phyloP scores from a whole-genome alignment of 2,329 filamentous ascomycete genomes.

The Talaromyces sp. region DNA sequence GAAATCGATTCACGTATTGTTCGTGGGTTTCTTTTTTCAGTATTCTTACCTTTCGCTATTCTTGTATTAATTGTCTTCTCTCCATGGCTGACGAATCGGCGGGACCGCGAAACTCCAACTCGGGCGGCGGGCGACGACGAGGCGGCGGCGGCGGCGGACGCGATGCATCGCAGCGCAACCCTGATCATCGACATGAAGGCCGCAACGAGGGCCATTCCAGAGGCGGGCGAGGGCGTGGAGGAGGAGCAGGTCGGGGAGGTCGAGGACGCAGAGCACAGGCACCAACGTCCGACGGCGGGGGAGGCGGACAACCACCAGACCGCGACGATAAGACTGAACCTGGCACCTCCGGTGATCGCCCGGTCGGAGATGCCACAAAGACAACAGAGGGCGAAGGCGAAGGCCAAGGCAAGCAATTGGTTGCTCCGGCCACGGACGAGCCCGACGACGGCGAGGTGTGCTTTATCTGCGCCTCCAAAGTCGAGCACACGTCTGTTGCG shows the following conservation, averaged over 20 bases:
- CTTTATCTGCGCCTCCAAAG: constrained; percentile 93
- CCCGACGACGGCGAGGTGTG: constrained; percentile 74
- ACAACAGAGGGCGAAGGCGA: constrained; percentile 24
- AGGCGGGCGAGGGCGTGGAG: constrained; percentile 28
- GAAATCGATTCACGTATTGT: background rate
- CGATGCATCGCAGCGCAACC: constrained; percentile 26
- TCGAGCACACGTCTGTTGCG: constrained; percentile 81
- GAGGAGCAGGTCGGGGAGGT: constrained; percentile 23
- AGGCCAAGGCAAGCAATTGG: constrained; percentile 24
- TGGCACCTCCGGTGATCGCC: constrained; percentile 44
- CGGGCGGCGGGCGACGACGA: constrained; percentile 41
- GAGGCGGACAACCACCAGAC: constrained; percentile 26
- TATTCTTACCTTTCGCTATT: background rate
- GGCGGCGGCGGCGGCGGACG: constrained; percentile 24
- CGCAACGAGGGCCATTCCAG: constrained; percentile 24
- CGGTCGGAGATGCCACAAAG: constrained; percentile 44
- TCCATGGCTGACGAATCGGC: constrained; percentile 15
- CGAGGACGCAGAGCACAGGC: constrained; percentile 20
- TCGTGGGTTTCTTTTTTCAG: background rate
- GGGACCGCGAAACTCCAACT: constrained; percentile 32
- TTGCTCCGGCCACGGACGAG: constrained; percentile 34
- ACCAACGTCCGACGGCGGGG: constrained; percentile 11
- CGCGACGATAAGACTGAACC: constrained; percentile 13
- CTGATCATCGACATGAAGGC: constrained; percentile 23
- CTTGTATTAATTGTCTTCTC: background rate